Evolutionary conservation across 257 asterid genomes (phyloP).

Genomic region (Solanum appendiculatum): DNA sequence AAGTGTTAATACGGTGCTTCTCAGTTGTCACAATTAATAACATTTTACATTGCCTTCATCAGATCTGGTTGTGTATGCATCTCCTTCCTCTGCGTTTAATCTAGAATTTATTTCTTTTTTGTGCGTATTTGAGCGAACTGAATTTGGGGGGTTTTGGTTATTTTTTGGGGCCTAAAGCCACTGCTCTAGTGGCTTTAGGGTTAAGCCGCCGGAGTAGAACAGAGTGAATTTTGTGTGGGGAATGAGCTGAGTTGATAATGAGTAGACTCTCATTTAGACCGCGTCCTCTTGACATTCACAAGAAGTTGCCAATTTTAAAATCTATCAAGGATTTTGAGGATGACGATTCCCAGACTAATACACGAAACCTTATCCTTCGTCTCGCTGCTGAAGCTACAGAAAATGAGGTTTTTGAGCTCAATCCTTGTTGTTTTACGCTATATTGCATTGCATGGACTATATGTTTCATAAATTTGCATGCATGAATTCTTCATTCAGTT

Average conservation of each 20-base stretch:
- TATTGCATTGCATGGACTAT: background rate
- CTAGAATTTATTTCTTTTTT: background rate
- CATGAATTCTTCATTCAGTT: background rate
- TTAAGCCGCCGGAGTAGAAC: background rate
- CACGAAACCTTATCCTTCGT: constrained; percentile 85
- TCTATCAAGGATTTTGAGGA: constrained; percentile 94
- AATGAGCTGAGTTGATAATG: constrained; percentile 60
- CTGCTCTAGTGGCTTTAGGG: background rate
- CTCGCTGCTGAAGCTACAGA: constrained; percentile 61
- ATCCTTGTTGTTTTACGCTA: background rate
- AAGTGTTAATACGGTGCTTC: background rate
- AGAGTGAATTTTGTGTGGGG: constrained; percentile 3
- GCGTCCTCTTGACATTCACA: constrained; percentile 93
- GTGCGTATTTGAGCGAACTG: background rate
- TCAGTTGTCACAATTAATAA: no score
- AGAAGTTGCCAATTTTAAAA: constrained; percentile 91
- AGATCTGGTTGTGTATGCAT: background rate
- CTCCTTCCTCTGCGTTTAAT: background rate
- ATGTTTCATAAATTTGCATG: background rate
- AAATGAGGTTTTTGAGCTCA: background rate
- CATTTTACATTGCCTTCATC: background rate
- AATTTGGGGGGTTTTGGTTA: background rate
- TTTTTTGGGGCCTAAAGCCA: background rate
- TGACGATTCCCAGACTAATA: constrained; percentile 75
- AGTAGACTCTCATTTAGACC: constrained; percentile 98